Percentiles rank a stretch among this genome's conserved stretches.
phyloP scores from a whole-genome alignment of 768 basidiomycete species.

The Pisolithus orientalis region DNA sequence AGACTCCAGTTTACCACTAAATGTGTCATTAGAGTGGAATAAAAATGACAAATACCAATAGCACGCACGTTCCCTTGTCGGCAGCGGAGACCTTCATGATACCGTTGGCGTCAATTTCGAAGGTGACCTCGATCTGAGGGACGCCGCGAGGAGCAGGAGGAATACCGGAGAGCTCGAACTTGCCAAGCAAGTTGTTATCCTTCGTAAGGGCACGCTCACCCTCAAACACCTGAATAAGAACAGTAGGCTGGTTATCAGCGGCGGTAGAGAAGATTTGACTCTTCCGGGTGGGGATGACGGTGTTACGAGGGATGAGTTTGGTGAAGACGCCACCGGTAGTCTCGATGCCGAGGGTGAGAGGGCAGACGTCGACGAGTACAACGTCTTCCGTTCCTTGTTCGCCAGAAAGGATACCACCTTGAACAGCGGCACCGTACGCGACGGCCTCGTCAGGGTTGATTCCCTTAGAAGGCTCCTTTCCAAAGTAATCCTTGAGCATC shows the following conservation, averaged over 20 bases:
- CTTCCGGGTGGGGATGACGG: constrained; percentile 97
- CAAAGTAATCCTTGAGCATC: constrained; percentile 96
- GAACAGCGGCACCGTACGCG: constrained; percentile 97
- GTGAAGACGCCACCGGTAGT: constrained; percentile 98
- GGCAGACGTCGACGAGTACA: constrained; percentile 94
- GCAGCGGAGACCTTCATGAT: constrained; percentile 91
- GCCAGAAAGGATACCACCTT: constrained; percentile 96
- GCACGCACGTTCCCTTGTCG: constrained; percentile 86
- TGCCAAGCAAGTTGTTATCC: constrained; percentile 98
- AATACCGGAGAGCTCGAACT: constrained; percentile 89
- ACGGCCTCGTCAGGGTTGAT: constrained; percentile 99
- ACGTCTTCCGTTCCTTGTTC: constrained; percentile 87
- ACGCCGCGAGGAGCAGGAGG: constrained; percentile 95
- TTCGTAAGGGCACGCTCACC: constrained; percentile 96
- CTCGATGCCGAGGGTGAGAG: constrained; percentile 97
- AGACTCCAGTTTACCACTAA: constrained; percentile 75
- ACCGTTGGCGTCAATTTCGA: constrained; percentile 93
- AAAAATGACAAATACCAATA: no score
- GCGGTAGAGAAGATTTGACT: constrained; percentile 88
- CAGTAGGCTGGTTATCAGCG: constrained; percentile 90
- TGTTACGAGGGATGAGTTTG: constrained; percentile 95
- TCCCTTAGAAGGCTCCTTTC: constrained; percentile 94
- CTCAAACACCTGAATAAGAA: constrained; percentile 95
- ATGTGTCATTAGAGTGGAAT: not conserved
- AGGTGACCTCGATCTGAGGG: constrained; percentile 95